These are phyloP conservation scores for Yamadazyma sp. DNA, from an alignment of 805 yeast species.

Conservation along the genomic window DNA sequence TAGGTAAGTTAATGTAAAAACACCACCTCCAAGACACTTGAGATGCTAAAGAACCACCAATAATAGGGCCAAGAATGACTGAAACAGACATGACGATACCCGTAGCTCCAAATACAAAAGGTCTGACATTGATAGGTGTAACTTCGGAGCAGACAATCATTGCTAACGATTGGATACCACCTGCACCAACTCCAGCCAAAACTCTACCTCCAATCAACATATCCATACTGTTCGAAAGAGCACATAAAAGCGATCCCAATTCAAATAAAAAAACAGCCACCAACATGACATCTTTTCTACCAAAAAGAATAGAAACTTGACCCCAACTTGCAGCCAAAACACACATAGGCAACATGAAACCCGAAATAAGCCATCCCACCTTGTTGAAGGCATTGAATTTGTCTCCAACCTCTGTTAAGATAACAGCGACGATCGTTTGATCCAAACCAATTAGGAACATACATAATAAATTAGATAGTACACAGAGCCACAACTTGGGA, in stretches of 20 bases:
- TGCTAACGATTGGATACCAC: conserved; percentile 31
- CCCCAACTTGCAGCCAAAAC: conserved; percentile 39
- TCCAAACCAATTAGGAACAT: conserved; percentile 38
- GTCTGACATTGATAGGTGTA: conserved; percentile 32
- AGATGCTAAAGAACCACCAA: conserved; percentile 64
- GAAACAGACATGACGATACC: conserved; percentile 48
- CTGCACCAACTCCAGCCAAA: conserved; percentile 39
- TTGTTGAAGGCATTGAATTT: conserved; percentile 33
- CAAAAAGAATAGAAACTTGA: conserved; percentile 35
- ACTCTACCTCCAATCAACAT: conserved; percentile 43
- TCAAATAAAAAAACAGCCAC: conserved; percentile 14
- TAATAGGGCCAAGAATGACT: conserved; percentile 56
- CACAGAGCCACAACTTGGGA: conserved; percentile 22
- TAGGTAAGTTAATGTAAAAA: conserved; percentile 65
- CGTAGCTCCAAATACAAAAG: conserved; percentile 34
- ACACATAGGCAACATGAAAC: conserved; percentile 35
- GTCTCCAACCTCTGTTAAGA: conserved; percentile 35
- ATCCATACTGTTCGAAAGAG: conserved; percentile 35
- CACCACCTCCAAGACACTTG: conserved; percentile 73
- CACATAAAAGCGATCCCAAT: conserved; percentile 36
- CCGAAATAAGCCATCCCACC: conserved; percentile 41
- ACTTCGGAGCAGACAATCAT: conserved; percentile 33
- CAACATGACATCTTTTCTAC: conserved; percentile 30
- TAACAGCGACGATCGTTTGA: conserved; percentile 38
- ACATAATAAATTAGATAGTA: conserved; percentile 28